Evolutionary conservation across 495 filamentous ascomycete species (phyloP), one percentile per base, ranked within the genome.

Genomic region (Hyaloscypha variabilis): DNA sequence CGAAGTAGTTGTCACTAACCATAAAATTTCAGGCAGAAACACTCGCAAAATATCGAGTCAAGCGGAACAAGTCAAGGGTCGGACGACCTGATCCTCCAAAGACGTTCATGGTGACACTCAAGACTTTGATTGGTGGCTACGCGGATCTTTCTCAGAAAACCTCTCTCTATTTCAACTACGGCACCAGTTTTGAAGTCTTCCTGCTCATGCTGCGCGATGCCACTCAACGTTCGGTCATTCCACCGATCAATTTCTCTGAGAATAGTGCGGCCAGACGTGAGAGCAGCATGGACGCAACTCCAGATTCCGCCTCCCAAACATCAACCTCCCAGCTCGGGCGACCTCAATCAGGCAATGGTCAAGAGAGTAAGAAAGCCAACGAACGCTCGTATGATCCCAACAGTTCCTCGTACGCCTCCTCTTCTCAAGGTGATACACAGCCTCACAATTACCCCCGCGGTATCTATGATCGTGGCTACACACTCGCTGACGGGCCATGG

Each of bases 401-500:
- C 39, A 46, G 17, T 4, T 3, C 39, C 39, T 19, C 4, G 11
- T 17, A 46, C 39, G 6, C 11, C 39, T 17, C 4, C 8, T 14
- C 39, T 3, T 46, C 39, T 4, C 10, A 46, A 46, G 13, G 17
- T 19, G 17, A 17, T 4, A 10, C 39, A 0, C 4, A 46, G 14
- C 39, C 39, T 4, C 39, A 17, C 14, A 10, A 10, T 17, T 17
- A 46, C 10, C 39, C 19, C 39, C 39, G 39, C 39, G 4, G 31
- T 13, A 36, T 17, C 10, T 17, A 17, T 17, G 39, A 10, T 14
- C 17, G 39, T 46, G 65, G 65, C 3, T 67, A 67, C 34, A 59
- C 54, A 3, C 19, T 67, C 2, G 25, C 57, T 21, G 60, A 67
- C 29, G 60, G 65, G 2, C 60, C 59, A 13, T 67, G 65, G 65